Conservation (phyloP, 495 filamentous ascomycete genomes). For the Alectoria sarmentosa region DNA sequence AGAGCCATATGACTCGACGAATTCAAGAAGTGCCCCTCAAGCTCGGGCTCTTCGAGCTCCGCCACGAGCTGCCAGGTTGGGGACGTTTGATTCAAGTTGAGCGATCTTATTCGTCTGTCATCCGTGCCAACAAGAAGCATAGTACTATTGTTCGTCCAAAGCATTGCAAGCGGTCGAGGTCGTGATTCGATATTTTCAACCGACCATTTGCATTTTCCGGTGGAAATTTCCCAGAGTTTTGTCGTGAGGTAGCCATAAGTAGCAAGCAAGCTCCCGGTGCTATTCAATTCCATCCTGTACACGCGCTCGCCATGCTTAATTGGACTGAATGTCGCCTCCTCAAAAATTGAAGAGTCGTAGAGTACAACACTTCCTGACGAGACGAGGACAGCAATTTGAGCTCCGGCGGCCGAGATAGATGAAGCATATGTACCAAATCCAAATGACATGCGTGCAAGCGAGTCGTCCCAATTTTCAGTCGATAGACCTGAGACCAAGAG, state of each 20-base stretch:
- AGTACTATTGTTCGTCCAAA: conserved; percentile 19
- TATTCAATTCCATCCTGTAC: conserved; percentile 19
- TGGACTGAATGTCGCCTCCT: conserved; percentile 19
- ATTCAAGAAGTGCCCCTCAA: conserved; percentile 27
- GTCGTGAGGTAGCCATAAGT: conserved; percentile 25
- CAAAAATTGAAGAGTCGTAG: conserved; percentile 22
- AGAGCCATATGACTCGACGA: conserved; percentile 25
- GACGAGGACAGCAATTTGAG: conserved; percentile 20
- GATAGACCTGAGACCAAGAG: conserved; percentile 21
- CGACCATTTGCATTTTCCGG: conserved; percentile 19
- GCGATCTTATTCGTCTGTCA: conserved; percentile 22
- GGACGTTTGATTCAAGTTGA: conserved; percentile 13
- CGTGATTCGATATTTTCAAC: conserved; percentile 20
- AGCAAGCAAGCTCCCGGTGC: conserved; percentile 17
- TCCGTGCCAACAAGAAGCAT: conserved; percentile 24
- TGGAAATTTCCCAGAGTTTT: conserved; percentile 24
- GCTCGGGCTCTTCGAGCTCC: conserved; percentile 25
- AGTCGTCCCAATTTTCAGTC: conserved; percentile 27
- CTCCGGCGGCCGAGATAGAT: conserved; percentile 17
- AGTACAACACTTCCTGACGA: conserved; percentile 22
- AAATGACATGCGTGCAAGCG: conserved; percentile 22
- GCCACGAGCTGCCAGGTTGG: conserved; percentile 25
- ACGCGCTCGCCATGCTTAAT: conserved; percentile 26
- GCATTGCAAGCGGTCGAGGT: conserved; percentile 23
- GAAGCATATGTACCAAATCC: conserved; percentile 17